Base-by-base conservation (phyloP, 306 rosid genomes). In the Rosa persica region DNA sequence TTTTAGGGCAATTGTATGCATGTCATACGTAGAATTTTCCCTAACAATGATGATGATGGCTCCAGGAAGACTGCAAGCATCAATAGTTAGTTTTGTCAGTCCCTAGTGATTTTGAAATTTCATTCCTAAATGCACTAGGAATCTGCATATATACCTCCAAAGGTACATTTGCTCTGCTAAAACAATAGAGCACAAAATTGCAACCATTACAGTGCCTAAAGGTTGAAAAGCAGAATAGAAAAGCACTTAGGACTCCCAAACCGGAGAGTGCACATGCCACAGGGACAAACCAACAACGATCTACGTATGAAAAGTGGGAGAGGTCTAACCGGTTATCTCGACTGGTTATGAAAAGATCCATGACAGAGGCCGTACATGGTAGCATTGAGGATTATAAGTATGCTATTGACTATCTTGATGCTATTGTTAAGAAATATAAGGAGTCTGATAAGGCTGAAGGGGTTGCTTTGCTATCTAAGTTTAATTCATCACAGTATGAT, bases 161-260 rank as follows among this genome's bases (percentile, higher is more conserved):
- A 67, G 27, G 82, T 77, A 83, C 75, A 83, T 67, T 27, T 44
- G 30, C 36, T 30, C 36, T 30, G 3, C 36, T 30, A 30, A 30
- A 30, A 30, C 36, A 30, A 30, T 30, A 30, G 86, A 83, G 30
- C 82, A 83, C 72, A 85, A 39, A n/a, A 81, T 66, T 79, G 93
- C 85, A 3, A 85, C 87, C 19, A 83, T 78, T 12, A 87, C 36
- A 76, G 82, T 81, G 80, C 81, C 76, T 6, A 89, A 65, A 22
- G 90, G 90, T 44, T 49, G 46, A 51, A 85, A 87, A 46, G 89
- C 77, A 60, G 84, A 73, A n/a, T 64, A 74, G n/a, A 81, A 87
- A 79, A 30, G 1, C 34, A 30, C 51, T 47, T 47, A 47, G 51
- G 15, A 47, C 13, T 47, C 51, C 51, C 4, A 12, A 10, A 13